phyloP scores from a whole-genome alignment of 176 grass and related monocot species.

The Areca catechu region DNA sequence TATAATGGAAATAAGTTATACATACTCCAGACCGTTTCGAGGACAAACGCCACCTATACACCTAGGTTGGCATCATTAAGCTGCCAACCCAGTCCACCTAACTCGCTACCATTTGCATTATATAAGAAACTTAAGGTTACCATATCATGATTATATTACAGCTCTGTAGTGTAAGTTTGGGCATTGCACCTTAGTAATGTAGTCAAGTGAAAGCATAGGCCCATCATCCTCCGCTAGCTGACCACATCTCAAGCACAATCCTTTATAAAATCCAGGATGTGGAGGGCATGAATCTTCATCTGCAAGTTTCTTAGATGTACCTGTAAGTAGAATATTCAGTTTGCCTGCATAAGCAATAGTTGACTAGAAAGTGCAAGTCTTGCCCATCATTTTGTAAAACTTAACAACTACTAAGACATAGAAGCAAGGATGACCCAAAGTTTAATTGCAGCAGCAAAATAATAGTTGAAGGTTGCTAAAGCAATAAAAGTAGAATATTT shows the following conservation, averaged over 20 bases:
- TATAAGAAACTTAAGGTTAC: too few species aligned
- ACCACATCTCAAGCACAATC: conserved; percentile 50
- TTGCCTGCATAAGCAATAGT: conserved; percentile 5
- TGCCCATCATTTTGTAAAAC: neutral
- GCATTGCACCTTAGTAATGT: conserved; percentile 69
- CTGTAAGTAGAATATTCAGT: conserved; percentile 25
- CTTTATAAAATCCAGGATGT: conserved; percentile 61
- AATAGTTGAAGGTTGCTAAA: too few species aligned
- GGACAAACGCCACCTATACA: too few species aligned
- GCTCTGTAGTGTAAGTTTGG: neutral
- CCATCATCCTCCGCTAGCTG: conserved; percentile 51
- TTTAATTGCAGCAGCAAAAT: too few species aligned
- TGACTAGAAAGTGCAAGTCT: conserved; percentile 10
- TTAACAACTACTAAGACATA: neutral
- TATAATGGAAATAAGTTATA: too few species aligned
- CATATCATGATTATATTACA: too few species aligned
- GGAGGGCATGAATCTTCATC: conserved; percentile 31
- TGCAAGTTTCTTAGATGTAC: conserved; percentile 30
- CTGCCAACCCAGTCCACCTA: too few species aligned
- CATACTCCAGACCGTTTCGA: too few species aligned
- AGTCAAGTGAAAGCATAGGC: conserved; percentile 67
- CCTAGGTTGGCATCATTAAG: too few species aligned
- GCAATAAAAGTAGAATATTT: too few species aligned
- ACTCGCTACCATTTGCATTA: too few species aligned
- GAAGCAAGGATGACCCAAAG: too few species aligned